Base-by-base conservation (phyloP, 1,139 yeast species). In the Lodderomyces metapsilosis region DNA sequence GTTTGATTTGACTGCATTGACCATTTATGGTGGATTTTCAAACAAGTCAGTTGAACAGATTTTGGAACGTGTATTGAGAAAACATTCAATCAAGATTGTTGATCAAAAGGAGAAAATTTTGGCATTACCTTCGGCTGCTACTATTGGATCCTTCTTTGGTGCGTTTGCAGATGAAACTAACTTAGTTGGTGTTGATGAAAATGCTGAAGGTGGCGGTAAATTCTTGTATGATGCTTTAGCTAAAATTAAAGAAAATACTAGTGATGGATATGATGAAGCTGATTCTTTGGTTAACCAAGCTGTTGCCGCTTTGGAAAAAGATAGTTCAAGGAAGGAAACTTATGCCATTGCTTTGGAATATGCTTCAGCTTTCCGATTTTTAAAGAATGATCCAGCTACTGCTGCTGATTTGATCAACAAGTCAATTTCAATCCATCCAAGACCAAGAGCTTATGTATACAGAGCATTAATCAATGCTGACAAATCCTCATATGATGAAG, bases 401-500 rank as follows among this genome's bases (percentile, higher is more conserved):
- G 74, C 84, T 43, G 63, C 73, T 23, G 69, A 65, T 40, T 81
- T 78, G 51, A 71, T 89, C 51, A 75, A 78, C 51, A 74, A 75
- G 58, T 83, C 96, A 24, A 67, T 91, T 41, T 72, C 73, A 33
- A 66, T 86, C 53, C 66, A 71, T 56, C 92, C 96, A 58, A 81
- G 96, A 64, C 78, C 89, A 39, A 84, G 89, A 68, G 78, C 95
- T 43, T 84, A 85, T 61, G 82, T 92, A 49, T 81, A 86, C 66
- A 79, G 91, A 62, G 96, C 95, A 36, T 76, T 89, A 56, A 78
- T 91, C 52, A 77, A 80, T 58, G 92, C 96, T 53, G 98, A 94
- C 62, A 81, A 77, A 62, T 59, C 85, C 76, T 59, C 80, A 56
- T 74, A 79, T 48, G 69, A 71, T 23, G 80, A 76, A 48, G 85